phyloP scores from a whole-genome alignment of 225 moss, liverwort and hornwort species.

The Neckera pumila region DNA sequence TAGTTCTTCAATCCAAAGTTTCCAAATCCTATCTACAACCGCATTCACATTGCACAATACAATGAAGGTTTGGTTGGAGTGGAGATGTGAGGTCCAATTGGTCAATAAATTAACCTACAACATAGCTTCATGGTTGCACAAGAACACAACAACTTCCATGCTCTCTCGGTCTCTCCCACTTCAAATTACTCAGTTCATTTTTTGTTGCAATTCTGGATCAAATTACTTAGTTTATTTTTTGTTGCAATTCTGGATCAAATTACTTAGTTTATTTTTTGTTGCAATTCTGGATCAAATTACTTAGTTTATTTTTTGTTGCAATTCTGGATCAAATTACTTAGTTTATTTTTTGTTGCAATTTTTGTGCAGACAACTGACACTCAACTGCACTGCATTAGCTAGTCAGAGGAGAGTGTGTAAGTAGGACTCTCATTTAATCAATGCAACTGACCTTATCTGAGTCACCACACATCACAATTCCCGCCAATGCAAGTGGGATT shows the following conservation, averaged over 20 bases:
- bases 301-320: not conserved
- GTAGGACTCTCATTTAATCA: not conserved
- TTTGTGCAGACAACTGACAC: not conserved
- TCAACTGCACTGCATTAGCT: too few species aligned
- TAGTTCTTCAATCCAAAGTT: rapidly evolving
- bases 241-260: not conserved
- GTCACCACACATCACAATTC: not conserved
- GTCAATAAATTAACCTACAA: too few species aligned
- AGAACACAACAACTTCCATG: not conserved
- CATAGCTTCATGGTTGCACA: too few species aligned
- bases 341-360: not conserved
- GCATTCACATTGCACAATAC: not conserved
- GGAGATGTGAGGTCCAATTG: too few species aligned
- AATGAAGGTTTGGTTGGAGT: not conserved
- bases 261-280: not conserved
- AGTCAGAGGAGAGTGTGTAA: not conserved
- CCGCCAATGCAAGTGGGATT: not conserved
- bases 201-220: not conserved
- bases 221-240: not conserved
- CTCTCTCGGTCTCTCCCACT: not conserved
- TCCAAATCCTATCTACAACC: not conserved
- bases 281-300: not conserved
- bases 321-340: not conserved
- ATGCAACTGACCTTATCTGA: not conserved
- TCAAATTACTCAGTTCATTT: not conserved